Evolutionary conservation across 257 asterid species (phyloP).

Genomic region (Solanum sparsipilum): DNA sequence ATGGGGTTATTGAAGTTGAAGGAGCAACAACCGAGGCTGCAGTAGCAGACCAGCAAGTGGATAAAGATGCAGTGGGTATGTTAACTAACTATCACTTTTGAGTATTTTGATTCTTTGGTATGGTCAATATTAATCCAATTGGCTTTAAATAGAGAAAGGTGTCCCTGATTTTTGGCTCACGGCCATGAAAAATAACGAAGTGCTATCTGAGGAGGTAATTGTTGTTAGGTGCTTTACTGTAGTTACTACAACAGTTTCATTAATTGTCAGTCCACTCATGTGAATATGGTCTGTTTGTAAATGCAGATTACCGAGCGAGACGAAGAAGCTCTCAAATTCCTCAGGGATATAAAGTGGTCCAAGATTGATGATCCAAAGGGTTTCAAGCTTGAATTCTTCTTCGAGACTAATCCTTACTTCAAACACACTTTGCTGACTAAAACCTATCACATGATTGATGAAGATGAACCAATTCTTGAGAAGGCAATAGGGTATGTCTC

Average conservation of each 20-base stretch:
- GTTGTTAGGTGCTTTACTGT: background rate
- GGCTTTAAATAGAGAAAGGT: conserved; percentile 10
- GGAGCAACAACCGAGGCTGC: background rate
- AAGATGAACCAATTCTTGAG: conserved; percentile 85
- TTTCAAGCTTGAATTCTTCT: conserved; percentile 13
- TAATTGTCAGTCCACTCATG: background rate
- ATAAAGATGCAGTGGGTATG: conserved; percentile 17
- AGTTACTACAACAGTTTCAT: background rate
- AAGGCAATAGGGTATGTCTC: conserved; percentile 10
- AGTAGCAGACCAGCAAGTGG: background rate
- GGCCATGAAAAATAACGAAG: conserved; percentile 10
- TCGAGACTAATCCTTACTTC: conserved; percentile 56
- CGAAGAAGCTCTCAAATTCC: conserved; percentile 15
- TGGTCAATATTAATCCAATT: background rate
- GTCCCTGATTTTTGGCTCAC: conserved; percentile 16
- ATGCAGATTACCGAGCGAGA: conserved; percentile 60
- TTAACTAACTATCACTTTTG: background rate
- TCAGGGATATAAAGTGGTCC: conserved; percentile 17
- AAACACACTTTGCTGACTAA: conserved; percentile 59
- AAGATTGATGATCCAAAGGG: conserved; percentile 20
- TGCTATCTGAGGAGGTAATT: conserved; percentile 8
- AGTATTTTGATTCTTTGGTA: background rate
- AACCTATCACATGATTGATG: conserved; percentile 88
- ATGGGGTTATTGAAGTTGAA: conserved; percentile 31
- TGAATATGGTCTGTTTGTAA: background rate